Evolutionary conservation across 2,329 filamentous ascomycete species (phyloP).

Genomic region (Diaporthe citriasiana): DNA sequence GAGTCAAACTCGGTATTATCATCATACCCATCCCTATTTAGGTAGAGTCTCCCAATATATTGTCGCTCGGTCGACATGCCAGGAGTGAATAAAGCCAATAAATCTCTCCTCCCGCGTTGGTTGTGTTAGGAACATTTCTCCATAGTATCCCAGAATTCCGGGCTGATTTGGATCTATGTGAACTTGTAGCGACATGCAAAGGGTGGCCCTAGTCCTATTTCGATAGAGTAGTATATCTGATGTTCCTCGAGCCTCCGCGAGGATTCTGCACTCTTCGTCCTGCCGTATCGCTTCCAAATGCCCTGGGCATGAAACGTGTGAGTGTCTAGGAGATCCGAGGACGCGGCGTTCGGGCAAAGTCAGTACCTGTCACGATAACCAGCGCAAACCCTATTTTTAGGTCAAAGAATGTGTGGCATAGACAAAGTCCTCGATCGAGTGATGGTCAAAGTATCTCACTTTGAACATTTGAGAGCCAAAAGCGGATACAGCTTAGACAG

Average conservation of each 20-base stretch:
- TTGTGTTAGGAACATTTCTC: neutral
- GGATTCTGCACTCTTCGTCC: neutral
- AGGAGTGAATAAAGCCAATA: neutral
- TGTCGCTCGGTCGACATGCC: neutral
- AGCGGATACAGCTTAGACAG: neutral
- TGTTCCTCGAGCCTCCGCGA: slow-evolving; percentile 5
- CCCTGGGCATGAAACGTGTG: neutral
- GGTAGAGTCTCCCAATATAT: neutral
- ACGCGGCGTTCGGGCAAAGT: neutral
- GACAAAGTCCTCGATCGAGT: neutral
- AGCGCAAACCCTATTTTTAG: neutral
- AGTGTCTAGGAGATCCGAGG: neutral
- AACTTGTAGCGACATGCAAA: slow-evolving; percentile 4
- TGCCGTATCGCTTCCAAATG: no score
- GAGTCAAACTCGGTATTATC: neutral
- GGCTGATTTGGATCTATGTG: neutral
- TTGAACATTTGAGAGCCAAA: neutral
- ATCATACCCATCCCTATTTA: neutral
- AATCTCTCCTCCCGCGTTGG: neutral
- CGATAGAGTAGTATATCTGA: neutral
- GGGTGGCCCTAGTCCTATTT: neutral
- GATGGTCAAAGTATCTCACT: no score
- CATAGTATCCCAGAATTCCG: neutral
- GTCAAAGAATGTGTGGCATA: neutral
- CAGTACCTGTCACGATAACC: neutral